phyloP scores from a whole-genome alignment of 2,329 filamentous ascomycete genomes.

The Delphinella strobiligena region DNA sequence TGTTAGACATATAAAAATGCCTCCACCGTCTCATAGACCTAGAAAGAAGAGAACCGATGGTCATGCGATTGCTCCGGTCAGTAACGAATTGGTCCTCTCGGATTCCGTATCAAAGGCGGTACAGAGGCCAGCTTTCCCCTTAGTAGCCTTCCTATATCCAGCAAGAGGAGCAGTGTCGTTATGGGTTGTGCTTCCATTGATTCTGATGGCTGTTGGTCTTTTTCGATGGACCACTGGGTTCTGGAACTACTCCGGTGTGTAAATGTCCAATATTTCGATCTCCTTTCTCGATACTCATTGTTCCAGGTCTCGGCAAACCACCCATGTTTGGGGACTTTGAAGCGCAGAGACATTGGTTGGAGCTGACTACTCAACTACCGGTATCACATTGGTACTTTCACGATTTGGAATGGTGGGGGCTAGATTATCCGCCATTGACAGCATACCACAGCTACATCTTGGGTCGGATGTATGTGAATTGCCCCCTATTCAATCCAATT shows the following conservation, averaged over 20 bases:
- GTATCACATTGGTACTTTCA: slow-evolving; percentile 97
- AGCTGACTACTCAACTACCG: slow-evolving; percentile 79
- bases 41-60: slow-evolving; percentile 32
- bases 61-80: slow-evolving; percentile 21
- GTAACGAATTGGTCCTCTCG: slow-evolving; percentile 31
- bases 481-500: not conserved
- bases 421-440: slow-evolving; percentile 94
- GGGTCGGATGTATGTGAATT: slow-evolving; percentile 54
- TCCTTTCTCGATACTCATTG: not conserved
- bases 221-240: slow-evolving; percentile 88
- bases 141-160: slow-evolving; percentile 91
- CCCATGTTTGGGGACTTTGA: slow-evolving; percentile 97
- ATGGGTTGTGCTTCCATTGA: slow-evolving; percentile 82
- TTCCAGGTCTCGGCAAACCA: slow-evolving; percentile 59
- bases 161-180: slow-evolving; percentile 71
- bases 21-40: slow-evolving; percentile 23
- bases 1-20: too few relatives aligned
- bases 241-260: slow-evolving; percentile 83
- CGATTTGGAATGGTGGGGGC: slow-evolving; percentile 91
- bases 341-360: slow-evolving; percentile 98
- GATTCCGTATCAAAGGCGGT: slow-evolving; percentile 31
- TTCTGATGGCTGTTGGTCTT: slow-evolving; percentile 80
- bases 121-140: slow-evolving; percentile 61
- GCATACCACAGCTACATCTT: slow-evolving; percentile 97
- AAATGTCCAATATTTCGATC: slow-evolving; percentile 8